Percentiles rank a stretch among this genome's conserved stretches.
Evolutionary conservation across 768 basidiomycete genomes (phyloP).

Genomic region (Macrolepiota albuminosa): DNA sequence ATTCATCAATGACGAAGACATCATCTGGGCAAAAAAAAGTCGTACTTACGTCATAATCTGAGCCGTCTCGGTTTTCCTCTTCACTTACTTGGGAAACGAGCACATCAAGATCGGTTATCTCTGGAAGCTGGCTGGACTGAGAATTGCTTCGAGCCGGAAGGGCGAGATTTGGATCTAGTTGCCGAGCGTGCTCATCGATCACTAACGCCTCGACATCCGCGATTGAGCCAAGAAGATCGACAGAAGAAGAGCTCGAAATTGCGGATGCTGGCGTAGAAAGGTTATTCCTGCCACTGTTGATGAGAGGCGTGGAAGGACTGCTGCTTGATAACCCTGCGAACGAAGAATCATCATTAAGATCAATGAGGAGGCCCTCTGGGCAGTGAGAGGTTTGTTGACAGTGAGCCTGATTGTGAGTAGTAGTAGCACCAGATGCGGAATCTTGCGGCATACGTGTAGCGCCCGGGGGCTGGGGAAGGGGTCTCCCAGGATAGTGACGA

Average conservation of each 20-base stretch:
- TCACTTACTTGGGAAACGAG: slow-evolving; percentile 50
- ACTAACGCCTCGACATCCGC: slow-evolving; percentile 6
- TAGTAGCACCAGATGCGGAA: slow-evolving; percentile 27
- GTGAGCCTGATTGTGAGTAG: slow-evolving; percentile 21
- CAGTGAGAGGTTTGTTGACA: slow-evolving; percentile 17
- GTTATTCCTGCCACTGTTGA: background rate
- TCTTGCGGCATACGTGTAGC: slow-evolving; percentile 23
- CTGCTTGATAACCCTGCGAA: background rate
- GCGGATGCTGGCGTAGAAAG: slow-evolving; percentile 2
- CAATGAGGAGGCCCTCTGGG: slow-evolving; percentile 53
- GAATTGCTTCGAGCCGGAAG: slow-evolving; percentile 10
- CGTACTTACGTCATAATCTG: slow-evolving; percentile 60
- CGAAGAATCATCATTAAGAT: slow-evolving; percentile 38
- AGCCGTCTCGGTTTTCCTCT: slow-evolving; percentile 38
- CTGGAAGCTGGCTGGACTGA: slow-evolving; percentile 18
- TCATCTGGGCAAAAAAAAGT: slow-evolving; percentile 13
- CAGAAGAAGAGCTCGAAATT: slow-evolving; percentile 15
- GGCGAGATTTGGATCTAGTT: background rate
- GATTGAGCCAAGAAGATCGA: slow-evolving; percentile 16
- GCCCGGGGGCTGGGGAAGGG: slow-evolving; percentile 44
- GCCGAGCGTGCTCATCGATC: background rate
- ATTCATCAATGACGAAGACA: slow-evolving; percentile 14
- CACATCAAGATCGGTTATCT: slow-evolving; percentile 61
- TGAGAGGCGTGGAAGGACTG: background rate
- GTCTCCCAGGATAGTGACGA: slow-evolving; percentile 52